Conservation (phyloP, 2,329 filamentous ascomycete genomes). For the Neonectria coccinea region DNA sequence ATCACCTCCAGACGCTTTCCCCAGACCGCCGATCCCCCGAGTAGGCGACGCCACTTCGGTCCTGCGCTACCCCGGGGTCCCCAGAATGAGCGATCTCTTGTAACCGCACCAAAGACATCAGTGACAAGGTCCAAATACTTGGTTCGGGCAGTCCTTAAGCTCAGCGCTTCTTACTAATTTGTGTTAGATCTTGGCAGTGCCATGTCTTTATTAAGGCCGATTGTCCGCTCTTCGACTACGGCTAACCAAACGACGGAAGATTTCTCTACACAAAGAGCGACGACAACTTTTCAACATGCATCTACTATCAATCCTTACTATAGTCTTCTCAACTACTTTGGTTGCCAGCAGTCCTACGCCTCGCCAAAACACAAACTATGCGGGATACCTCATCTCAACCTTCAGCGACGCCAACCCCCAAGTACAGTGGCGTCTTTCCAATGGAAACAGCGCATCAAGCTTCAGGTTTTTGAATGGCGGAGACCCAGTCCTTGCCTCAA, state of each 20-base stretch:
- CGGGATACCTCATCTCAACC: constrained; percentile 26
- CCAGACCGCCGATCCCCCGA: constrained; percentile 10
- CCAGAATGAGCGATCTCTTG: constrained; percentile 8
- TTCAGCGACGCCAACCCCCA: constrained; percentile 23
- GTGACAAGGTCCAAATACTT: neutral
- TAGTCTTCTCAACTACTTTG: constrained; percentile 3
- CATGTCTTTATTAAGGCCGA: neutral
- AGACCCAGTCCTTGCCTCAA: constrained; percentile 14
- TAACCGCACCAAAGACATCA: constrained; percentile 25
- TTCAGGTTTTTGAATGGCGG: constrained; percentile 25
- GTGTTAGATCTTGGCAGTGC: neutral
- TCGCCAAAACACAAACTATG: constrained; percentile 12
- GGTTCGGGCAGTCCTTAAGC: neutral
- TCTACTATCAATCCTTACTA: constrained; percentile 7
- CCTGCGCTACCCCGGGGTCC: constrained; percentile 6
- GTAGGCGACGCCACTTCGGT: constrained; percentile 9
- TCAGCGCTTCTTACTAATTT: no score
- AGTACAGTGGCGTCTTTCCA: constrained; percentile 23
- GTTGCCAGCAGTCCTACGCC: constrained; percentile 7
- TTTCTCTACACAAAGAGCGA: neutral
- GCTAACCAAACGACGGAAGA: neutral
- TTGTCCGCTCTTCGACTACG: neutral
- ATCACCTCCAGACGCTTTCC: constrained; percentile 12
- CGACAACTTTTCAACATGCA: constrained; percentile 9
- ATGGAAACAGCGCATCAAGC: constrained; percentile 20